Evolutionary conservation across 441 rosid genomes (phyloP).

Genomic region (Manihot esculenta): DNA sequence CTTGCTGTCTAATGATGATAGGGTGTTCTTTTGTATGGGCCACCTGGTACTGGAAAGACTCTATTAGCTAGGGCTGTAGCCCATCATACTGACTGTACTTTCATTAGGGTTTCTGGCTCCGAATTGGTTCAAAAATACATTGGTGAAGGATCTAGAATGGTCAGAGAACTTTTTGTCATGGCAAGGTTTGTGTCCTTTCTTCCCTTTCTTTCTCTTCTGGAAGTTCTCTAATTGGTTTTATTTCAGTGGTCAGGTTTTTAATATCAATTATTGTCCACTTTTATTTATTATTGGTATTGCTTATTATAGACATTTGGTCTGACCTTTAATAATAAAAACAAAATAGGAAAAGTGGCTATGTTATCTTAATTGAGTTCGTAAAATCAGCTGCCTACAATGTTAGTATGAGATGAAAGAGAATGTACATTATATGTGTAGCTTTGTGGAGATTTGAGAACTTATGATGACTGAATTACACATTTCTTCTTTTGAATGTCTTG

Average conservation of each 20-base stretch:
- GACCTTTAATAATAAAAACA: not conserved
- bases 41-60: conserved; percentile 98
- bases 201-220: not conserved
- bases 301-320: not conserved
- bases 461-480: not conserved
- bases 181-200: conserved; percentile 68
- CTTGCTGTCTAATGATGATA: conserved; percentile 20
- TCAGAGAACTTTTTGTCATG: conserved; percentile 97
- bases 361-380: not conserved
- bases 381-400: not conserved
- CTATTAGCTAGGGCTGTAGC: conserved; percentile 95
- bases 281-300: not conserved
- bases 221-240: not conserved
- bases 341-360: too few species aligned
- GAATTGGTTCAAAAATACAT: conserved; percentile 94
- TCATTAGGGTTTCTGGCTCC: conserved; percentile 98
- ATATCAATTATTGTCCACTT: not conserved
- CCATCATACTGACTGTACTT: conserved; percentile 97
- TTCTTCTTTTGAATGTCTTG: not conserved
- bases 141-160: conserved; percentile 99
- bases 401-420: not conserved
- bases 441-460: not conserved
- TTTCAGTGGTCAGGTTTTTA: not conserved
- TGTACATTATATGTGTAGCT: not conserved
- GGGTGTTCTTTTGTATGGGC: conserved; percentile 98